Base-by-base conservation (phyloP, 148 eudicot species). In the Rheum nobile region DNA sequence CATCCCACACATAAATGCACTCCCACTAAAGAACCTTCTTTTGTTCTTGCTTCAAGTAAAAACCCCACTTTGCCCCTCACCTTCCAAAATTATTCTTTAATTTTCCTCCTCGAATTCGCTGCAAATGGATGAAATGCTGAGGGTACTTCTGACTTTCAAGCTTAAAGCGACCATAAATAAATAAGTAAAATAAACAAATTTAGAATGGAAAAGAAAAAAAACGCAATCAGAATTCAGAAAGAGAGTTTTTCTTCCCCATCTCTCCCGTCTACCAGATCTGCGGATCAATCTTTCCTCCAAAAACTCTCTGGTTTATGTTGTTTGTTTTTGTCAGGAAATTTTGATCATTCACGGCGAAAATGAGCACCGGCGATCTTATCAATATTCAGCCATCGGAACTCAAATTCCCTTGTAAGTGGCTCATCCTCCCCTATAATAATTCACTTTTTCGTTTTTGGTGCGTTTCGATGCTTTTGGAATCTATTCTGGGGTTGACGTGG, bases 291-390 rank as follows among this genome's bases (percentile, higher is more conserved):
- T 19, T 31, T 63, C 69, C 21, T 63, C 29, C 29, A 1, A 17
- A 48, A 10, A 1, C 8, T 55, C 67, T 26, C 35, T 31, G 67
- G 34, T 24, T 29, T 32, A 13, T 8, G 38, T 32, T 63, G 69
- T 63, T 63, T 31, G 69, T 59, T 14, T 63, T 17, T 31, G 39
- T 17, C 38, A 6, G 69, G 16, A 2, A 16, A 0, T 2, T 32
- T 63, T 32, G 69, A 32, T 63, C 39, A 32, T 16, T 8, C 38
- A 31, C 69, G 39, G 69, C 8, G 69, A 63, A 55, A 75, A 88
- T 85, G 91, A 86, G 76, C 74, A 85, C 88, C 71, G 91, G 88
- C 19, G 95, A 88, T 79, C 86, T 86, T 50, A 77, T 90, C 52
- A 75, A 84, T 42, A 78, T 90, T 75, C 90, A 86, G 8, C 95